These are phyloP conservation scores for Zopfia rhizophila DNA, from an alignment of 2,329 filamentous ascomycete species.

Conservation along the genomic window DNA sequence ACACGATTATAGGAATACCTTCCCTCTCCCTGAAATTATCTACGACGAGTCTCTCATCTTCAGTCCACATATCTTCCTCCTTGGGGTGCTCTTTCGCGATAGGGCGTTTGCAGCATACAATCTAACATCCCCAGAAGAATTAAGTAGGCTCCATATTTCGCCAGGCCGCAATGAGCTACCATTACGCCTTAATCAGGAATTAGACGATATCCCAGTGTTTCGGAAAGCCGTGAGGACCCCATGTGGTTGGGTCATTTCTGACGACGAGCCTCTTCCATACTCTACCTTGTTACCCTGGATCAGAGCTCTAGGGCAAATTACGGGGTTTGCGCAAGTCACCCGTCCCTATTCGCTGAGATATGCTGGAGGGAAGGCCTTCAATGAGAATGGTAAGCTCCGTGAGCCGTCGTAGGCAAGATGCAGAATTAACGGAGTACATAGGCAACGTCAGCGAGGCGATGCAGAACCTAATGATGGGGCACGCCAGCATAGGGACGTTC, in stretches of 20 bases:
- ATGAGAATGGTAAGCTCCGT: constrained; percentile 43
- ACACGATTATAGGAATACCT: constrained; percentile 29
- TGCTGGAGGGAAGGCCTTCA: constrained; percentile 44
- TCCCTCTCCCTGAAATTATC: constrained; percentile 39
- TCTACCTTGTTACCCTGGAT: constrained; percentile 34
- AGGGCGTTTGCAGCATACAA: constrained; percentile 39
- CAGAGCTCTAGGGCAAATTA: constrained; percentile 41
- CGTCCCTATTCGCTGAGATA: constrained; percentile 47
- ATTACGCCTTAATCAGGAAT: constrained; percentile 43
- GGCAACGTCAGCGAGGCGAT: constrained; percentile 32
- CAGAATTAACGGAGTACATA: constrained; percentile 8
- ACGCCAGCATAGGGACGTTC: constrained; percentile 17
- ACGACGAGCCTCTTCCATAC: constrained; percentile 30
- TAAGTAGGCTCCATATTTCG: constrained; percentile 44
- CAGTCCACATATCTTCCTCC: constrained; percentile 35
- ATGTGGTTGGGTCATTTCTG: constrained; percentile 29
- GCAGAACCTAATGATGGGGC: constrained; percentile 37
- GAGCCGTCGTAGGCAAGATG: neutral
- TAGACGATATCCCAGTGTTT: constrained; percentile 43
- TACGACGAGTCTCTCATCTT: constrained; percentile 40
- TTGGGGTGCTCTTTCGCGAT: constrained; percentile 43
- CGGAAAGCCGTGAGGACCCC: constrained; percentile 30
- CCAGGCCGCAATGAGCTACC: constrained; percentile 41
- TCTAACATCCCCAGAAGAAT: constrained; percentile 40
- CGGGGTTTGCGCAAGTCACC: constrained; percentile 38